These are phyloP conservation scores for Serendipita indica DNA, from an alignment of 768 basidiomycete genomes.

Conservation along the genomic window DNA sequence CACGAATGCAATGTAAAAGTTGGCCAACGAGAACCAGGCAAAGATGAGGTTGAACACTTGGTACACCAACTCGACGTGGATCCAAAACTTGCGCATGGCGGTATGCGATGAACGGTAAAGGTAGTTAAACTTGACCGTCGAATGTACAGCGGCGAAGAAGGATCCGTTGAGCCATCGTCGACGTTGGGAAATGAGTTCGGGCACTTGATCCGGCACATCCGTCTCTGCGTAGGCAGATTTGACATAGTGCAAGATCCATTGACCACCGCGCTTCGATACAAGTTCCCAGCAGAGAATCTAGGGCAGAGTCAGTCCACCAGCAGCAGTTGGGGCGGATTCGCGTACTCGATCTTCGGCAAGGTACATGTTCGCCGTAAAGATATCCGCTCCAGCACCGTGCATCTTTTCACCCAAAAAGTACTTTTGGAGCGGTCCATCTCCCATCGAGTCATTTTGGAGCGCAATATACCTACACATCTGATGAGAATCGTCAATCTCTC, in stretches of 20 bases:
- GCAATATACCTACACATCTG: constrained; percentile 26
- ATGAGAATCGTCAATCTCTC: no score
- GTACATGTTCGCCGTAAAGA: constrained; percentile 28
- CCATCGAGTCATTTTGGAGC: constrained; percentile 27
- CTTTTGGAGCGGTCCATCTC: constrained; percentile 30
- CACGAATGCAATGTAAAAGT: constrained; percentile 80
- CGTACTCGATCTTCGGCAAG: constrained; percentile 22
- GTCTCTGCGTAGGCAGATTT: constrained; percentile 29
- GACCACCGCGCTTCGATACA: constrained; percentile 28
- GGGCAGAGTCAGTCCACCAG: constrained; percentile 19
- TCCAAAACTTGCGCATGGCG: constrained; percentile 77
- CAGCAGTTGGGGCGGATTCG: constrained; percentile 5
- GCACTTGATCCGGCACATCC: constrained; percentile 44
- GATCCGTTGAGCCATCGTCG: constrained; percentile 95
- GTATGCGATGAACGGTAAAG: constrained; percentile 82
- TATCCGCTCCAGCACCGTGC: constrained; percentile 18
- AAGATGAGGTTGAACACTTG: constrained; percentile 84
- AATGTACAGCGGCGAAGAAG: constrained; percentile 94
- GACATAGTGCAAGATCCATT: constrained; percentile 34
- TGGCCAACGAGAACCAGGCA: constrained; percentile 85
- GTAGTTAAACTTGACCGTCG: constrained; percentile 85
- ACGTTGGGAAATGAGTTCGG: constrained; percentile 88
- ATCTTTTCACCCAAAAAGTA: constrained; percentile 36
- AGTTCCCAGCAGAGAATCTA: constrained; percentile 35
- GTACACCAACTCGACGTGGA: constrained; percentile 88